A percentile compares a stretch with the other conserved stretches of the same genome.
phyloP scores from a whole-genome alignment of 2,329 filamentous ascomycete species.

The Pseudogymnoascus sp. region DNA sequence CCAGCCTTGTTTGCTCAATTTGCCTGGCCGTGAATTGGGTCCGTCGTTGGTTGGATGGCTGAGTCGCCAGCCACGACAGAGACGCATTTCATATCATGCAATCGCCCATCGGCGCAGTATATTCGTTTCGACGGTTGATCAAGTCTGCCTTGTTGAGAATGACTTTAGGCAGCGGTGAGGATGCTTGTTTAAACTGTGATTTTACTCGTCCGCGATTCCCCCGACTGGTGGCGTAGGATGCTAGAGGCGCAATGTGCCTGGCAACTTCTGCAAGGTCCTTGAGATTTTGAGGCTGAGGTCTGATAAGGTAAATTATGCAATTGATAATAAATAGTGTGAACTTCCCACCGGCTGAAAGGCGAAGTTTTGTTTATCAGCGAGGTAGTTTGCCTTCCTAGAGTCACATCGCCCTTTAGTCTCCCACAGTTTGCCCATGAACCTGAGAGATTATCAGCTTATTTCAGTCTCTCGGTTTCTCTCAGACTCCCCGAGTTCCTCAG shows the following conservation, averaged over 20 bases:
- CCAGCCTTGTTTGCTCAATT: neutral
- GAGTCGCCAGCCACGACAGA: neutral
- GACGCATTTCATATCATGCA: neutral
- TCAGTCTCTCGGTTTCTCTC: neutral
- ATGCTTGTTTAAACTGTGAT: neutral
- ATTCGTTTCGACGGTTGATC: neutral
- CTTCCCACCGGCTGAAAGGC: neutral
- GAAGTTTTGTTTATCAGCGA: neutral
- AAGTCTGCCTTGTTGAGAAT: neutral
- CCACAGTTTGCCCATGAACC: neutral
- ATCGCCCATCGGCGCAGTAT: neutral
- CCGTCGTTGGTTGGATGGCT: neutral
- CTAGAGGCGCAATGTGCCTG: neutral
- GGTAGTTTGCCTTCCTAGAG: neutral
- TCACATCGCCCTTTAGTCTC: neutral
- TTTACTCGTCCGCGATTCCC: neutral
- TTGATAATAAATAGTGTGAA: neutral
- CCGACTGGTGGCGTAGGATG: neutral
- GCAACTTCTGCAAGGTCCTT: neutral
- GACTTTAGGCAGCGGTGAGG: neutral
- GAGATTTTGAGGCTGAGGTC: neutral
- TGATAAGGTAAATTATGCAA: neutral
- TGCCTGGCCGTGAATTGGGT: constrained; percentile 1
- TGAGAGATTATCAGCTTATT: neutral
- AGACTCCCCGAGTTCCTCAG: neutral